Base-by-base conservation (phyloP, 1,284 basidiomycete genomes). In the Moniliophthora roreri region DNA sequence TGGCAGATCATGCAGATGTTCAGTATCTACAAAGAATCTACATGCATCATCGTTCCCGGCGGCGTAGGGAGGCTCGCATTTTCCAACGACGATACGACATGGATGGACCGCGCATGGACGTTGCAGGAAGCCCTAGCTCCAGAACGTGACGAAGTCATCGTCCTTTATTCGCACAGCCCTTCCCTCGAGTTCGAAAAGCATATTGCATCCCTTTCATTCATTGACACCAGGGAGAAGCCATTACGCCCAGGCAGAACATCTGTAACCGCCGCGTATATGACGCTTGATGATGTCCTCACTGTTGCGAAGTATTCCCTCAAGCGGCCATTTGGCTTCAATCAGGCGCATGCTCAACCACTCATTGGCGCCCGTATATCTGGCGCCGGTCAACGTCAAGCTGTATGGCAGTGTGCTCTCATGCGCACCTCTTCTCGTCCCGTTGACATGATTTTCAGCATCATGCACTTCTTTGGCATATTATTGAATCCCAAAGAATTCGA, bases 1-100 rank as follows among this genome's bases (percentile, higher is more conserved):
- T 49, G 48, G 48, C 48, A 49, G 35, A 49, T 49, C 24, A 18
- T 39, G 20, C 34, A 39, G 48, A 49, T 49, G 48, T 49, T 38
- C 36, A 38, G 9, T 15, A 49, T 49, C 16, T 37, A 49, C 20
- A 10, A 39, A 15, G 8, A 45, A 15, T 45, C 42, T 28, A 23
- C 21, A 15, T 45, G 42, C 23, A 23, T 45, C 13, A 45, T 45
- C 6, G 21, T 45, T 15, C 42, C 42, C 6, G 42, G 42, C 6
- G 48, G 48, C 16, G 5, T 49, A 13, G 20, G 21, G n/a, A 37
- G 48, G 26, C 48, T 49, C 8, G 34, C 37, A n/a, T 37, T 13
- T 15, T 26, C 24, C 4, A 26, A 49, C n/a, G 48, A 49, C 11
- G 20, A 16, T 21, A 49, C 48, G 10, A 37, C 34, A 13, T 49